A percentile compares a stretch with the other conserved stretches of the same genome.
Conservation (phyloP, 176 grass and related monocot genomes). For the Zizania latifolia region DNA sequence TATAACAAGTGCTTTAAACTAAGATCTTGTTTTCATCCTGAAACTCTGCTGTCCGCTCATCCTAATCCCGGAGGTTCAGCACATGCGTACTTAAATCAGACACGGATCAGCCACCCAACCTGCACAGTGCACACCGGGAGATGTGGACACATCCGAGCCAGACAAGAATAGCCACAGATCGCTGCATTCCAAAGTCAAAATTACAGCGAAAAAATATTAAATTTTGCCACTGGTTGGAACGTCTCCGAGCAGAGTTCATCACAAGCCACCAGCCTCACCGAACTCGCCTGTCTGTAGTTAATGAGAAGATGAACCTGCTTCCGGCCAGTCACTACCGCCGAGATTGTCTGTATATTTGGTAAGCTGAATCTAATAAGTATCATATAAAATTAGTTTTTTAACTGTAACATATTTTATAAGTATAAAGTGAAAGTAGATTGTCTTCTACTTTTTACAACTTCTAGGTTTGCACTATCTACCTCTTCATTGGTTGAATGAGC, state of each 20-base stretch:
- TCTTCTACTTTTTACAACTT: too few species aligned
- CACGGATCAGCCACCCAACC: slow-evolving; percentile 6
- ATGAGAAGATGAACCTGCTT: slow-evolving; percentile 14
- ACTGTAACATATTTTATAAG: too few species aligned
- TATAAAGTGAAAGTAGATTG: too few species aligned
- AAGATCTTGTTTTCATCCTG: not conserved
- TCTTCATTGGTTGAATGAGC: too few species aligned
- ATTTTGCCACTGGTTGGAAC: not conserved
- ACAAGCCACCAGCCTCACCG: slow-evolving; percentile 2
- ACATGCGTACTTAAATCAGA: not conserved
- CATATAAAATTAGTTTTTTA: too few species aligned
- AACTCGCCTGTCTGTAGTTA: not conserved
- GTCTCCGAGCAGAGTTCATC: not conserved
- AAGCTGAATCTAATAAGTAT: too few species aligned
- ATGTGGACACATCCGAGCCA: slow-evolving; percentile 13
- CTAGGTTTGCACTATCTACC: too few species aligned
- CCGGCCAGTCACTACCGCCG: slow-evolving; percentile 18
- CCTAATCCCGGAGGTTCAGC: not conserved
- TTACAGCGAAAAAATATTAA: not conserved
- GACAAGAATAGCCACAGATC: not conserved
- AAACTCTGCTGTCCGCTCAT: not conserved
- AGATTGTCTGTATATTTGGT: too few species aligned
- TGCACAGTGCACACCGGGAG: not conserved
- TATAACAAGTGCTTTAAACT: not conserved
- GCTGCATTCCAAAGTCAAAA: slow-evolving; percentile 26